These are phyloP conservation scores for Lipomyces lipofer DNA, from an alignment of 805 yeast species.

Conservation along the genomic window DNA sequence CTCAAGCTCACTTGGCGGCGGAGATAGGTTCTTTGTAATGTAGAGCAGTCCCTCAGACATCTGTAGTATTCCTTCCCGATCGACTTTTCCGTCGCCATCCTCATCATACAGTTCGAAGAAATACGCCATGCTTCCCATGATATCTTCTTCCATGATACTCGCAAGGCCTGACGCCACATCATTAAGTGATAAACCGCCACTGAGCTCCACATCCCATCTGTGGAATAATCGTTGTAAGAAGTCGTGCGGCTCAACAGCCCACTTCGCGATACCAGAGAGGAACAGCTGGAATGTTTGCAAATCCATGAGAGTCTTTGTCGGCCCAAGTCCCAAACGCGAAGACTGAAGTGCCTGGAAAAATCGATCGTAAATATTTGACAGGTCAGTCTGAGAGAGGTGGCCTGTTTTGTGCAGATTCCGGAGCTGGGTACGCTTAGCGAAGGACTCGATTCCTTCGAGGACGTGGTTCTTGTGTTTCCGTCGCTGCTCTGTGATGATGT, in stretches of 20 bases:
- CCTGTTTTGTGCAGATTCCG: conserved; percentile 78
- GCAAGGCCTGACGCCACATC: conserved; percentile 76
- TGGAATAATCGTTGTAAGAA: conserved; percentile 65
- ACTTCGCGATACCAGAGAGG: conserved; percentile 76
- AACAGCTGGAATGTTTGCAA: conserved; percentile 69
- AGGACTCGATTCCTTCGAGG: conserved; percentile 80
- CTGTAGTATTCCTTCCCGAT: conserved; percentile 75
- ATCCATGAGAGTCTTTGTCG: conserved; percentile 63
- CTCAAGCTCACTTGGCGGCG: not conserved
- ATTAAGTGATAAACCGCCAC: conserved; percentile 58
- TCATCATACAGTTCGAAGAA: conserved; percentile 76
- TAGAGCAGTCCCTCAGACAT: conserved; percentile 84
- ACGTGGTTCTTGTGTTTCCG: conserved; percentile 71
- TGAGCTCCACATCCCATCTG: conserved; percentile 64
- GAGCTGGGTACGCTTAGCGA: conserved; percentile 88
- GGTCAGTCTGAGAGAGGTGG: conserved; percentile 56
- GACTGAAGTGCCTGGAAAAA: conserved; percentile 75
- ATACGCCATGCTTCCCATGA: conserved; percentile 74
- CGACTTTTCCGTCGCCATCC: conserved; percentile 59
- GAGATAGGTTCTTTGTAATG: conserved; percentile 66
- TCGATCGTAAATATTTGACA: conserved; percentile 78
- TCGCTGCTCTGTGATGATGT: conserved; percentile 67
- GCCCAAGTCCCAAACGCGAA: conserved; percentile 49
- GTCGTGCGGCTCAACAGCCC: conserved; percentile 52
- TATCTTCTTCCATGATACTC: conserved; percentile 64